phyloP scores from a whole-genome alignment of 768 basidiomycete genomes.

The Pleurotus cornucopiae region DNA sequence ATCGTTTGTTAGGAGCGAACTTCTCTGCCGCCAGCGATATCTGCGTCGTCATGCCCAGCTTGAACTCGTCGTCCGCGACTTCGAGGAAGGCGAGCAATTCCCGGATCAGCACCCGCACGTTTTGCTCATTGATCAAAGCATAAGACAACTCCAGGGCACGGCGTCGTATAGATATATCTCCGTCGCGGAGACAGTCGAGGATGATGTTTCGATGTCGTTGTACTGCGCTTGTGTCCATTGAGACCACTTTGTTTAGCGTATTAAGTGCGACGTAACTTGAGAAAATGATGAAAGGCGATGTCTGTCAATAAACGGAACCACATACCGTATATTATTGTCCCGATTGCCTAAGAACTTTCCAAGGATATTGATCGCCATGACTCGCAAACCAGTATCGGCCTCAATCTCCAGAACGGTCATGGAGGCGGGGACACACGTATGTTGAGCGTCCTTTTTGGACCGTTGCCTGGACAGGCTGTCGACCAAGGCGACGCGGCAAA shows the following conservation, averaged over 20 bases:
- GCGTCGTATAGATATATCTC: constrained; percentile 96
- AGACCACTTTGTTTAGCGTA: constrained; percentile 96
- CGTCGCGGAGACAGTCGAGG: constrained; percentile 98
- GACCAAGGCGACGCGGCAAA: constrained; percentile 41
- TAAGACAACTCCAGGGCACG: constrained; percentile 96
- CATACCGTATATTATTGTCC: constrained; percentile 97
- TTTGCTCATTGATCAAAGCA: constrained; percentile 92
- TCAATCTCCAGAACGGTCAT: constrained; percentile 95
- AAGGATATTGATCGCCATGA: constrained; percentile 99
- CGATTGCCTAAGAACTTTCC: constrained; percentile 97
- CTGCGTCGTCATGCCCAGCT: constrained; percentile 96
- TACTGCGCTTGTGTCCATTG: constrained; percentile 97
- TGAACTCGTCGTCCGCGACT: constrained; percentile 98
- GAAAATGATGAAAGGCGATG: constrained; percentile 2
- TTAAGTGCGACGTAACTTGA: constrained; percentile 93
- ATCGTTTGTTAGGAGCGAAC: constrained; percentile 95
- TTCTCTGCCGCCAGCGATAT: constrained; percentile 94
- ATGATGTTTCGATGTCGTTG: constrained; percentile 98
- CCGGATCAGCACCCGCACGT: constrained; percentile 86
- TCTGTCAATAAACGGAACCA: constrained; percentile 7
- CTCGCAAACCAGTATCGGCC: constrained; percentile 90
- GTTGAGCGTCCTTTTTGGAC: constrained; percentile 45
- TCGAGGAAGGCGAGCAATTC: constrained; percentile 96
- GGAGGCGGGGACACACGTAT: constrained; percentile 46
- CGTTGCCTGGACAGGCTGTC: constrained; percentile 32